Conservation (phyloP, 2,329 filamentous ascomycete genomes). For the Sclerotiophoma versabilis region DNA sequence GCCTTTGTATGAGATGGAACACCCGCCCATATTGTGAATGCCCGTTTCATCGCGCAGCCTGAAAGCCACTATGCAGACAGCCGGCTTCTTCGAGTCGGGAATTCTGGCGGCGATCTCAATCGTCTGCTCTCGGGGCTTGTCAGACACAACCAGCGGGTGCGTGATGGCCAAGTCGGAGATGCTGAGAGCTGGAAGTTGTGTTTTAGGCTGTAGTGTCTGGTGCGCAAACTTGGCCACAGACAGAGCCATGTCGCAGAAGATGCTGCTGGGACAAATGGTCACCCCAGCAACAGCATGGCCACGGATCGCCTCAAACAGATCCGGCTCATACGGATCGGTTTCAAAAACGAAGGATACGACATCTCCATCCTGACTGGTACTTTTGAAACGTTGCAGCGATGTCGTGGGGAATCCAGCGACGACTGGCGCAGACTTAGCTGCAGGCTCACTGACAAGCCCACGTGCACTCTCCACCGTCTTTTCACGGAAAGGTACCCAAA, state of each 20-base stretch:
- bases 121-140: neutral
- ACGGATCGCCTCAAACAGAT: neutral
- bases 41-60: neutral
- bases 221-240: neutral
- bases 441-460: neutral
- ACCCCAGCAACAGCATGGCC: neutral
- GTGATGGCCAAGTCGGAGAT: neutral
- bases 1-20: no score
- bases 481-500: neutral
- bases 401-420: neutral
- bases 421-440: neutral
- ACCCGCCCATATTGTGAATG: no score
- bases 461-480: neutral
- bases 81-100: neutral
- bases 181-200: neutral
- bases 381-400: neutral
- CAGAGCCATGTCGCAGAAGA: neutral
- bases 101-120: neutral
- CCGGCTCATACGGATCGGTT: neutral
- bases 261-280: neutral
- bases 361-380: neutral
- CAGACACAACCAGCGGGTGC: neutral
- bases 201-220: neutral
- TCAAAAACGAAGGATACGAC: neutral
- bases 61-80: neutral